Evolutionary conservation across 2,329 filamentous ascomycete genomes (phyloP).

Genomic region (Hypoxylon sp.): DNA sequence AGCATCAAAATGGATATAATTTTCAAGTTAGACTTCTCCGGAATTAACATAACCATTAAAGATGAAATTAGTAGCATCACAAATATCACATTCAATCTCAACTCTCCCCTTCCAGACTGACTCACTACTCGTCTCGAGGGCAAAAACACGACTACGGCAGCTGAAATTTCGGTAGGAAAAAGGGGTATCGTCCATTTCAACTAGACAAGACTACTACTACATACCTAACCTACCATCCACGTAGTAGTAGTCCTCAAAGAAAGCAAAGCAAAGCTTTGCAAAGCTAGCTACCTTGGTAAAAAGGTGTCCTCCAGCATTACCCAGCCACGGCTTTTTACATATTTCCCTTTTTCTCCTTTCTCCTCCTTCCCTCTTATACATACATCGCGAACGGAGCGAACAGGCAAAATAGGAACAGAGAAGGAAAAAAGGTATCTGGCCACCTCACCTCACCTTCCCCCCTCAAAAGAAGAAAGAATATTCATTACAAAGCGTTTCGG

Average conservation of each 20-base stretch:
- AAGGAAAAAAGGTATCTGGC: constrained; percentile 24
- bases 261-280: constrained; percentile 3
- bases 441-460: neutral
- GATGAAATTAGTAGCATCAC: neutral
- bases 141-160: neutral
- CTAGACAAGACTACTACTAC: constrained; percentile 34
- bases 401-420: constrained; percentile 1
- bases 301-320: constrained; percentile 25
- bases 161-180: constrained; percentile 10
- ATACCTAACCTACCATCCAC: constrained; percentile 29
- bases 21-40: neutral
- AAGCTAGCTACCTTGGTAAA: neutral
- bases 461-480: constrained; percentile 18
- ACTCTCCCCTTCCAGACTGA: neutral
- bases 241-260: constrained; percentile 21
- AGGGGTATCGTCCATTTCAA: constrained; percentile 47
- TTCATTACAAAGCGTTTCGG: constrained; percentile 42
- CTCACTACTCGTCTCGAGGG: neutral
- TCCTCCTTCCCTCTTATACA: constrained; percentile 20
- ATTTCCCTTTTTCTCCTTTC: constrained; percentile 23
- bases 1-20: constrained; percentile 3
- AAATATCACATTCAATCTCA: neutral
- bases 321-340: constrained; percentile 17
- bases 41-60: too few species aligned
- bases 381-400: neutral